These are phyloP conservation scores for Penicillium manginii DNA, from an alignment of 495 filamentous ascomycete genomes.

Conservation along the genomic window DNA sequence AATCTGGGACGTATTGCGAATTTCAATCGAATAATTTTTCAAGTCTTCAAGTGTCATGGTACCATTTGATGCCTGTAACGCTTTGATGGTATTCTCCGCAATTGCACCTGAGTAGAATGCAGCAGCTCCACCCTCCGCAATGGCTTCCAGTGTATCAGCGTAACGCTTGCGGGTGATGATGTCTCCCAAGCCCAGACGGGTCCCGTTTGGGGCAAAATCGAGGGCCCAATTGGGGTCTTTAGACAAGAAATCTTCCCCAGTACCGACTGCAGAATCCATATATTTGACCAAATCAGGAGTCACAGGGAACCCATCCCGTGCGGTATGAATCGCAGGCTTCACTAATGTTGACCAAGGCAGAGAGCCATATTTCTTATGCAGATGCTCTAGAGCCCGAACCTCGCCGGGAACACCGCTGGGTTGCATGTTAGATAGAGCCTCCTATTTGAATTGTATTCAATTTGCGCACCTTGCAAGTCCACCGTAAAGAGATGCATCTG, in stretches of 20 bases:
- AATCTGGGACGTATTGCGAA: conserved; percentile 65
- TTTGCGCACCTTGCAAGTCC: conserved; percentile 64
- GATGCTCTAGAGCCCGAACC: conserved; percentile 71
- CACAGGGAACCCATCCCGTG: conserved; percentile 74
- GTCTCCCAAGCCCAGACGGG: conserved; percentile 69
- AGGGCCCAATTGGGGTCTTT: conserved; percentile 77
- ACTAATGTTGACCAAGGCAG: conserved; percentile 73
- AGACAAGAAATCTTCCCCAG: conserved; percentile 63
- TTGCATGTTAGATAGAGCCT: too few species aligned
- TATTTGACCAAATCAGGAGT: conserved; percentile 71
- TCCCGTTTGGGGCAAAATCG: conserved; percentile 87
- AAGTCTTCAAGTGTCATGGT: conserved; percentile 85
- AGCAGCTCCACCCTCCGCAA: conserved; percentile 69
- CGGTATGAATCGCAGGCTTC: conserved; percentile 71
- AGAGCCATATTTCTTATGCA: conserved; percentile 73
- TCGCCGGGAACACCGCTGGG: conserved; percentile 80
- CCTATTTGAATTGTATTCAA: background rate
- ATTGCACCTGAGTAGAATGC: conserved; percentile 76
- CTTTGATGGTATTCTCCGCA: conserved; percentile 73
- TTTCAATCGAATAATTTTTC: conserved; percentile 64
- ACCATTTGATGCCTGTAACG: conserved; percentile 66
- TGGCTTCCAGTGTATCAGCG: conserved; percentile 74
- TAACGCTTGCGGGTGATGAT: conserved; percentile 77
- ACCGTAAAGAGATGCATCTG: conserved; percentile 49
- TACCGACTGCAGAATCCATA: conserved; percentile 54